Percentiles rank a stretch among this genome's conserved stretches.
Conservation (phyloP, 2,329 filamentous ascomycete genomes). For the Phaeosphaeria sp. region DNA sequence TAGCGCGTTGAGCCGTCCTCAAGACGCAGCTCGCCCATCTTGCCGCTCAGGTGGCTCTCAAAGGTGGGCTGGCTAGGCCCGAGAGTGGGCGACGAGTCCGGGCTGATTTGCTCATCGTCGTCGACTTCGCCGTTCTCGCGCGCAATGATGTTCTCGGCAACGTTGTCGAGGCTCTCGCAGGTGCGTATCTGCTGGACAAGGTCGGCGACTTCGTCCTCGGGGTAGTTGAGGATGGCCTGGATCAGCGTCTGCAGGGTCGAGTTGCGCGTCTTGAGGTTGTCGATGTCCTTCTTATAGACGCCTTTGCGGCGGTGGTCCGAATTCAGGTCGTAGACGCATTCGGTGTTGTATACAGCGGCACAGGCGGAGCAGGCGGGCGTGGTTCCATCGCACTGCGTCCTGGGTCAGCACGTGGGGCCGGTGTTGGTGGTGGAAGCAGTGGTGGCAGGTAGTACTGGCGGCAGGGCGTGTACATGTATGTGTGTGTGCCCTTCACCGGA, state of each 20-base stretch:
- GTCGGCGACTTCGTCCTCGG: conserved; percentile 82
- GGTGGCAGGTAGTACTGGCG: background rate
- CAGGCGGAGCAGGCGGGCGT: conserved; percentile 94
- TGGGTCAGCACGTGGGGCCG: conserved; percentile 3
- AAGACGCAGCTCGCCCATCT: conserved; percentile 88
- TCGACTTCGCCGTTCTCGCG: conserved; percentile 57
- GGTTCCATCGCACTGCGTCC: conserved; percentile 78
- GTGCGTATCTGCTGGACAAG: conserved; percentile 88
- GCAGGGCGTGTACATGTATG: background rate
- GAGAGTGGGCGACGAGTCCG: conserved; percentile 43
- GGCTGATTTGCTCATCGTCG: conserved; percentile 49
- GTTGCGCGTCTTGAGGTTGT: conserved; percentile 83
- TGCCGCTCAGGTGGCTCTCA: conserved; percentile 85
- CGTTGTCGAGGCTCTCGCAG: conserved; percentile 75
- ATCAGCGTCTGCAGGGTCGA: conserved; percentile 91
- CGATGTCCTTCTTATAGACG: conserved; percentile 92
- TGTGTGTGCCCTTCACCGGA: conserved; percentile 5
- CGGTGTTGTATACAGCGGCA: conserved; percentile 86
- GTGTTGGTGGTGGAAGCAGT: background rate
- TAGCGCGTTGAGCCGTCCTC: conserved; percentile 89
- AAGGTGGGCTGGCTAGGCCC: conserved; percentile 51
- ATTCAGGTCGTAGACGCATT: conserved; percentile 94
- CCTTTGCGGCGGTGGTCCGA: conserved; percentile 96
- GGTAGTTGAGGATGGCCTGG: conserved; percentile 88
- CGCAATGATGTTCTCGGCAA: conserved; percentile 65